Evolutionary conservation across 768 basidiomycete genomes (phyloP).

Genomic region (Chalciporus sphaerocephalus): DNA sequence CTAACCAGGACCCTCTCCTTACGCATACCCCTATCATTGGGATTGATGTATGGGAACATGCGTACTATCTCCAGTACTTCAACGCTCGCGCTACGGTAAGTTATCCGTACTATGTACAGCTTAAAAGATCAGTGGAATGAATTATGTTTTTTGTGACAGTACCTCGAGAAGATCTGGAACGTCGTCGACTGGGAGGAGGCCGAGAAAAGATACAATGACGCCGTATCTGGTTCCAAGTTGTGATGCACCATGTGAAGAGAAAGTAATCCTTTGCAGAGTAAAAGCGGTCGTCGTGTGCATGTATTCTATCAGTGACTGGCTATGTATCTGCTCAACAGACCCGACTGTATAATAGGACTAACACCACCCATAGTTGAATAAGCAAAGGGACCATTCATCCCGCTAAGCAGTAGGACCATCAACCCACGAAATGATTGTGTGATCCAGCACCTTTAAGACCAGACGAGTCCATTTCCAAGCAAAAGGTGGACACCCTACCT

Average conservation of each 20-base stretch:
- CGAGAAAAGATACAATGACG: constrained; percentile 58
- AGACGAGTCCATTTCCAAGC: too few species aligned
- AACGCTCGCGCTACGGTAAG: constrained; percentile 91
- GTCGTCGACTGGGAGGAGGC: constrained; percentile 73
- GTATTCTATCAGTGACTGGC: not conserved
- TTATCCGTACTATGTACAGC: constrained; percentile 8
- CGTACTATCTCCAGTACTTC: constrained; percentile 95
- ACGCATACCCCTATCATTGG: constrained; percentile 79
- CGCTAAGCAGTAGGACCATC: too few species aligned
- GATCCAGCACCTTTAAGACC: too few species aligned
- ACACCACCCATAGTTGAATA: too few species aligned
- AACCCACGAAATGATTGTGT: too few species aligned
- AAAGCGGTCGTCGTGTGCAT: constrained; percentile 11
- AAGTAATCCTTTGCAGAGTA: not conserved
- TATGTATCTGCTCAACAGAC: too few species aligned
- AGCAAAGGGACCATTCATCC: too few species aligned
- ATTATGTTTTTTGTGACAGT: constrained; percentile 35
- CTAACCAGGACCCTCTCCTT: constrained; percentile 94
- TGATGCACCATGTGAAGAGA: constrained; percentile 11
- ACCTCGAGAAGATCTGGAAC: constrained; percentile 73
- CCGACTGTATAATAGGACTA: too few species aligned
- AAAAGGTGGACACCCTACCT: too few species aligned
- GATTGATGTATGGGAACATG: constrained; percentile 95
- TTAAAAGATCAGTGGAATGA: not conserved
- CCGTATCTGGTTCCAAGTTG: constrained; percentile 33